Evolutionary conservation across 192 early-diverging fungal species (phyloP), one percentile per base, ranked within the genome.

Genomic region (Dispira simplex): DNA sequence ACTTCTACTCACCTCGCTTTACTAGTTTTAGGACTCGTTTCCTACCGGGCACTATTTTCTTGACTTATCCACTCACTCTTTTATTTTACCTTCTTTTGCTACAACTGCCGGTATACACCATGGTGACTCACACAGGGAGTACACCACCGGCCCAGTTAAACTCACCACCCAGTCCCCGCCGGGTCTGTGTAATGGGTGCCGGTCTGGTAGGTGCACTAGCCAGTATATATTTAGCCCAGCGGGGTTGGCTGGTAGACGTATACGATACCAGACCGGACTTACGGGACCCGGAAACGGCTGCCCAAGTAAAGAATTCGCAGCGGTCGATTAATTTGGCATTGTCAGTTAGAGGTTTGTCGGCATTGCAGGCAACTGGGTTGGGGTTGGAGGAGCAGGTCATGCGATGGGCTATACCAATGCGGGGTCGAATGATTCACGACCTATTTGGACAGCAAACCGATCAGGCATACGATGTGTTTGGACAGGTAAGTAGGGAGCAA

Each of bases 251-350:
- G 32, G 93, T 98, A 3, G 79, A 83, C 23, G 70, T 98, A 43
- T 96, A 82, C 68, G 95, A 98, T 65, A 74, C 83, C 57, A 82
- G 94, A 11, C 75, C 81, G 78, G 88, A 87, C 47, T 78, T 83
- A 75, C 73, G 88, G 44, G 48, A 81, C 54, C 82, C 81, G 0
- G 80, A 83, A 63, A 74, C 83, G 57, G 72, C 49, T 51, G 8
- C 49, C 23, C 32, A 39, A 49, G 48, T 9, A 9, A 16, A 49
- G 16, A 49, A 78, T 58, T 75, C 71, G 66, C 79, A 89, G 62
- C 80, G 86, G 51, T 94, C 92, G 11, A 98, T 98, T 69, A 98
- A 98, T 65, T 70, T 98, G 70, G 95, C 95, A 8, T 77, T 98
- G 11, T 94, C 91, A 0, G 77, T 77, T 58, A 83, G 95, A 44